phyloP scores from a whole-genome alignment of 2,329 filamentous ascomycete species.

The Apiospora malaysiana region DNA sequence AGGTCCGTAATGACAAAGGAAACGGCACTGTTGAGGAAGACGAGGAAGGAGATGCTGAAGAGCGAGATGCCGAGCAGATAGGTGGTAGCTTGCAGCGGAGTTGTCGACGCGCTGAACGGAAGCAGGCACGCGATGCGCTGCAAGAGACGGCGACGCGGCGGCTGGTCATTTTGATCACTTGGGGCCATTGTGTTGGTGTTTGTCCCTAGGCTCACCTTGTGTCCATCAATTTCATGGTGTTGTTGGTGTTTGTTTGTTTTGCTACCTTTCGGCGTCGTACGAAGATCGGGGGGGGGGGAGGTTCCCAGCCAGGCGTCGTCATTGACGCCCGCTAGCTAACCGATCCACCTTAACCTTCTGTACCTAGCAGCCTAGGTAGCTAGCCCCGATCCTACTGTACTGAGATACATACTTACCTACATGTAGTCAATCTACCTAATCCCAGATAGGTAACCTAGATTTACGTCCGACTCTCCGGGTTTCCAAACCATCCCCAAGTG shows the following conservation, averaged over 20 bases:
- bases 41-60: slow-evolving; percentile 87
- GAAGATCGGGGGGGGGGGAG: slow-evolving; percentile 6
- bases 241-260: background rate
- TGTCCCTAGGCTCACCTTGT: background rate
- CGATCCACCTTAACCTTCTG: background rate
- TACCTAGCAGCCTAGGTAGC: slow-evolving; percentile 10
- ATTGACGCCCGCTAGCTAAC: slow-evolving; percentile 7
- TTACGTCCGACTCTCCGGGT: background rate
- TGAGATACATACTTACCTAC: too few species aligned
- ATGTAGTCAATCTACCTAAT: too few species aligned
- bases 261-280: background rate
- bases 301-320: slow-evolving; percentile 10
- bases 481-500: background rate
- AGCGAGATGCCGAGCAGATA: slow-evolving; percentile 84
- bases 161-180: background rate
- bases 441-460: background rate
- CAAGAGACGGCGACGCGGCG: background rate
- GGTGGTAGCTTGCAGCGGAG: slow-evolving; percentile 67
- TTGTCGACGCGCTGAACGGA: slow-evolving; percentile 66
- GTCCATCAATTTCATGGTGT: slow-evolving; percentile 2
- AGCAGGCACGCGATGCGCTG: slow-evolving; percentile 49
- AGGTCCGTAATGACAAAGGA: slow-evolving; percentile 87
- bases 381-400: background rate
- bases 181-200: slow-evolving; percentile 11
- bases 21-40: slow-evolving; percentile 85